These are phyloP conservation scores for Aegle marmelos DNA, from an alignment of 345 rosid genomes.

Conservation along the genomic window DNA sequence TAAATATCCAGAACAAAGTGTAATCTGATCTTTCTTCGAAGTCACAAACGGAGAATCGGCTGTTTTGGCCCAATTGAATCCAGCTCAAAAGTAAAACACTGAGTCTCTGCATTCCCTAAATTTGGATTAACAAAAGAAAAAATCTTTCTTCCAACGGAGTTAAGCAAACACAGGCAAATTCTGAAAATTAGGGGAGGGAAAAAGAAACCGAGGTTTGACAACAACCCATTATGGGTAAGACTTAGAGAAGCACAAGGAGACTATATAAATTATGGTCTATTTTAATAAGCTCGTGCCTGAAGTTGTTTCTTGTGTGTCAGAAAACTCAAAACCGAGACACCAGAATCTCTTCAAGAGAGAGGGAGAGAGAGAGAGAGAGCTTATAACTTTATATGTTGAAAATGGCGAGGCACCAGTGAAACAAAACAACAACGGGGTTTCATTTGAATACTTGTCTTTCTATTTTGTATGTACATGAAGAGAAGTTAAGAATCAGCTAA, in stretches of 20 bases:
- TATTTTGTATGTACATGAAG: slow-evolving; percentile 47
- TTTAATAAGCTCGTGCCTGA: slow-evolving; percentile 44
- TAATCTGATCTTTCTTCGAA: slow-evolving; percentile 12
- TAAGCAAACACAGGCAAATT: slow-evolving; percentile 2
- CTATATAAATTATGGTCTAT: slow-evolving; percentile 20
- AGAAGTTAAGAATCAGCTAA: slow-evolving; percentile 21
- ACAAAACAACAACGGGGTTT: slow-evolving; percentile 7
- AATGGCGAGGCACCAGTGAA: slow-evolving; percentile 31
- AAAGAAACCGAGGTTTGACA: slow-evolving; percentile 15
- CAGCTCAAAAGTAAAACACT: slow-evolving; percentile 1
- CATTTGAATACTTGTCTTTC: slow-evolving; percentile 19
- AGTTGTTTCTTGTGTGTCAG: slow-evolving; percentile 41
- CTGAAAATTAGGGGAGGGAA: not conserved
- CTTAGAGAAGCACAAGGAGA: slow-evolving; percentile 19
- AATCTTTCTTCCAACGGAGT: not conserved
- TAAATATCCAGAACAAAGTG: not conserved
- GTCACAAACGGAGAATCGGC: slow-evolving; percentile 10
- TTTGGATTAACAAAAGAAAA: not conserved
- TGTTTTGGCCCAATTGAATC: not conserved
- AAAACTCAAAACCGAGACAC: slow-evolving; percentile 30
- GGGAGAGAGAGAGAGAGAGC: slow-evolving; percentile 1
- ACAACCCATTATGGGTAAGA: slow-evolving; percentile 12
- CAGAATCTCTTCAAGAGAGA: slow-evolving; percentile 22
- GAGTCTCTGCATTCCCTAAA: not conserved
- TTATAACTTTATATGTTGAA: slow-evolving; percentile 24